Percentiles rank a stretch among this genome's conserved stretches.
Conservation (phyloP, 768 basidiomycete genomes). For the Cytidiella melzeri region DNA sequence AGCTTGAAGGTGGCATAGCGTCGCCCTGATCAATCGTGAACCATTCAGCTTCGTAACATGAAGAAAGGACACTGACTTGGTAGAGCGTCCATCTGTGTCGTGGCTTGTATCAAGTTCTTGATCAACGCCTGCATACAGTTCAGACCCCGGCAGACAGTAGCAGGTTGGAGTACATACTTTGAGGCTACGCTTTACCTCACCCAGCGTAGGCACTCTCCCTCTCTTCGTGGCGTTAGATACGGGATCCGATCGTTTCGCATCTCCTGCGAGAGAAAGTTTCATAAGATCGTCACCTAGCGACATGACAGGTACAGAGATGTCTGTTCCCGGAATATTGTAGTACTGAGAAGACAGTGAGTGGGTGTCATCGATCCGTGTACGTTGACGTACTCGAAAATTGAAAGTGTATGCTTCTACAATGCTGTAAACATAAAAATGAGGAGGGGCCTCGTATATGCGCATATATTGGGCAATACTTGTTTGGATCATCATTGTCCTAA, state of each 20-base stretch:
- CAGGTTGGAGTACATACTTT: slow-evolving; percentile 42
- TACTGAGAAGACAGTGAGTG: slow-evolving; percentile 42
- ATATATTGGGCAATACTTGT: slow-evolving; percentile 50
- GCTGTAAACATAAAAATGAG: slow-evolving; percentile 31
- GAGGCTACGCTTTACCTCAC: slow-evolving; percentile 77
- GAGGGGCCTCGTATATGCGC: slow-evolving; percentile 15
- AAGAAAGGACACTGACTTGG: slow-evolving; percentile 48
- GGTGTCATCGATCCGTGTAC: background rate
- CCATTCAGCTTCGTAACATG: background rate
- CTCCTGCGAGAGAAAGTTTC: slow-evolving; percentile 40
- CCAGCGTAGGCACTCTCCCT: slow-evolving; percentile 64
- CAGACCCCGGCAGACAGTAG: background rate
- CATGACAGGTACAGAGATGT: slow-evolving; percentile 62
- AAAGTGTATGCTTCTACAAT: slow-evolving; percentile 88
- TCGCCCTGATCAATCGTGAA: slow-evolving; percentile 40
- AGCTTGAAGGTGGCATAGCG: slow-evolving; percentile 87
- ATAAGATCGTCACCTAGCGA: slow-evolving; percentile 56
- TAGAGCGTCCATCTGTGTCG: slow-evolving; percentile 70
- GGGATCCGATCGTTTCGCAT: slow-evolving; percentile 40
- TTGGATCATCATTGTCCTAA: slow-evolving; percentile 81
- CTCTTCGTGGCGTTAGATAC: slow-evolving; percentile 50
- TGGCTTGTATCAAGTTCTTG: slow-evolving; percentile 74
- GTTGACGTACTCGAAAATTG: slow-evolving; percentile 59
- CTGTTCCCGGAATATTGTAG: slow-evolving; percentile 55
- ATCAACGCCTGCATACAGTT: slow-evolving; percentile 49